Evolutionary conservation across 169 alveolate species (phyloP), one percentile per base, ranked within the genome.

Genomic region (Miamiensis avidus): DNA sequence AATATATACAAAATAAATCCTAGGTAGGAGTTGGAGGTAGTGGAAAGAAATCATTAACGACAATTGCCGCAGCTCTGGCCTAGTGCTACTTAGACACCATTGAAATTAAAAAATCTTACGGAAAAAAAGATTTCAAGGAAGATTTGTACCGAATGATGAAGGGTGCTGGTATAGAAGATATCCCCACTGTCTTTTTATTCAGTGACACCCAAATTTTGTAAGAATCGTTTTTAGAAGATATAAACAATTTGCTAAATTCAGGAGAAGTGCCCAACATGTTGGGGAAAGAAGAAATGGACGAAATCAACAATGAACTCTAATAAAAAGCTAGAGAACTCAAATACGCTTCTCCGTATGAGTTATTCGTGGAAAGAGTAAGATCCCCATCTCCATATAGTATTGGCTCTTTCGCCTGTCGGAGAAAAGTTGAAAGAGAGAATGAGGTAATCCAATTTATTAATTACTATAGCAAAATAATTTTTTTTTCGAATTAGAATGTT

Each of bases 1-100:
- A 92, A 92, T 84, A 93, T 91, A 32, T 81, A 93, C 32, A 75
- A 93, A 76, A 89, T n/a, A n/a, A n/a, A n/a, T n/a, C n/a, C n/a
- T n/a, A n/a, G n/a, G n/a, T 95, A 0, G 98, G 98, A 74, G 92
- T 93, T 30, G 96, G 97, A 1, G 98, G 98, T 26, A 87, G 93
- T 11, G 98, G 98, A 30, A 95, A 95, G 78, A 91, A 95, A 87
- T 88, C 96, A 28, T 76, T 95, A 28, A 93, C 98, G 15, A 89
- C 89, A 82, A 74, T 95, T 0, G 93, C 94, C 4, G 94, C 94
- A 1, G 93, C 89, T 81, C 88, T 93, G 0, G 85, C 90, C 16
- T 89, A 86, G 1, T 90, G 93, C 30, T 89, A 88, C 6, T 31
- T 88, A 31, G 88, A 79, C 26, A 88, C 82, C 0, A 94, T 94